Conservation (phyloP, 768 basidiomycete genomes). For the Nevesoporus exiguus region DNA sequence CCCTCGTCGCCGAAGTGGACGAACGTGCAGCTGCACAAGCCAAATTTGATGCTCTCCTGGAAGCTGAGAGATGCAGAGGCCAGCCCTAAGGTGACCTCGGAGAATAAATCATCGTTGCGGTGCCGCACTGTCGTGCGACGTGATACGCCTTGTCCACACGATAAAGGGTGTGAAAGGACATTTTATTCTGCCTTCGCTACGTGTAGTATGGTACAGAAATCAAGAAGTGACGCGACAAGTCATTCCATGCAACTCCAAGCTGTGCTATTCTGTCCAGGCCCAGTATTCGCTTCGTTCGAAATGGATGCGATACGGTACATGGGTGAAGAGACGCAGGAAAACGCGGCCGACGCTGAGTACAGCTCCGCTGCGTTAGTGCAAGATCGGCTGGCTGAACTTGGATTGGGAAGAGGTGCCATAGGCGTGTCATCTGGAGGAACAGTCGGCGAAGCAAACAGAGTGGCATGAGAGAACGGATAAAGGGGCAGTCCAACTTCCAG, state of each 20-base stretch:
- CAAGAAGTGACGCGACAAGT: constrained; percentile 1
- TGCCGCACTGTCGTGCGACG: not conserved
- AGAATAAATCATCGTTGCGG: not conserved
- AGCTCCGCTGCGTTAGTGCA: constrained; percentile 7
- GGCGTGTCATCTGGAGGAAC: constrained; percentile 29
- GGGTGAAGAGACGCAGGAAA: not conserved
- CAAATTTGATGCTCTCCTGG: constrained; percentile 55
- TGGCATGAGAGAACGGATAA: constrained; percentile 74
- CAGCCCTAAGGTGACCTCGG: constrained; percentile 19
- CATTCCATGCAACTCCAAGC: constrained; percentile 11
- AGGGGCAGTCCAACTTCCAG: constrained; percentile 77
- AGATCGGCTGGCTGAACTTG: constrained; percentile 7
- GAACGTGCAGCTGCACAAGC: constrained; percentile 49
- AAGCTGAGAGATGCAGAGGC: constrained; percentile 47
- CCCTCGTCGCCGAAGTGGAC: constrained; percentile 17
- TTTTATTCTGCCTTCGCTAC: not conserved
- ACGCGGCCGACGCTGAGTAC: constrained; percentile 4
- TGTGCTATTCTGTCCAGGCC: constrained; percentile 3
- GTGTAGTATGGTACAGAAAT: constrained; percentile 5
- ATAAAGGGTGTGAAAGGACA: not conserved
- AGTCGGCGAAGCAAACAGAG: constrained; percentile 54
- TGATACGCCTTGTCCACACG: not conserved
- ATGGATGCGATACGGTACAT: constrained; percentile 5
- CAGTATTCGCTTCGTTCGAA: constrained; percentile 4
- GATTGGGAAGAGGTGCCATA: constrained; percentile 30